Conservation (phyloP, 805 yeast genomes). For the Candida morakotiae region DNA sequence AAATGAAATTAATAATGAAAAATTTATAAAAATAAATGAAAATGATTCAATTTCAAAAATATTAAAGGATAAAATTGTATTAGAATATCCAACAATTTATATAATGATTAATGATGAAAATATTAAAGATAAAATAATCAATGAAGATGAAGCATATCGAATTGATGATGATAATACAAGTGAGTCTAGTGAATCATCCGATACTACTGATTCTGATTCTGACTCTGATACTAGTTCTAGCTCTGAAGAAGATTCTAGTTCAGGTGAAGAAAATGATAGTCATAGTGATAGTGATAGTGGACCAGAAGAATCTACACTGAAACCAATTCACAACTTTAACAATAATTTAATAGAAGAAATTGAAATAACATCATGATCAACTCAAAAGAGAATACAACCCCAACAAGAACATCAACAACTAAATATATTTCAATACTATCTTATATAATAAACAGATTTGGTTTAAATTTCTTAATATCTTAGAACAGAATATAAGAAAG, state of each 20-base stretch:
- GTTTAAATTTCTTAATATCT: slow-evolving; percentile 68
- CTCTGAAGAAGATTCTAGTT: slow-evolving; percentile 6
- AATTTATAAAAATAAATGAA: slow-evolving; percentile 35
- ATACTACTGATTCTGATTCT: slow-evolving; percentile 10
- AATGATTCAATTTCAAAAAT: slow-evolving; percentile 41
- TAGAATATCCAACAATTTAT: slow-evolving; percentile 75
- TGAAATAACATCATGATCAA: too few relatives aligned
- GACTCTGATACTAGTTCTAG: slow-evolving; percentile 10
- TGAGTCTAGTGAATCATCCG: slow-evolving; percentile 6
- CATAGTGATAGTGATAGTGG: slow-evolving; percentile 17
- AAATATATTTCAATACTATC: too few relatives aligned
- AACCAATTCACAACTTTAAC: slow-evolving; percentile 8
- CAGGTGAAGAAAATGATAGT: not conserved
- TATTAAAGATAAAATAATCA: slow-evolving; percentile 11
- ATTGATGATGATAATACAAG: slow-evolving; percentile 16
- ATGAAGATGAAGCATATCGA: slow-evolving; percentile 16
- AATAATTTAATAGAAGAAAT: too few relatives aligned
- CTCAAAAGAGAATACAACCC: too few relatives aligned
- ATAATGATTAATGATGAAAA: slow-evolving; percentile 24
- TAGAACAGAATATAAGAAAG: slow-evolving; percentile 53
- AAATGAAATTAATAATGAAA: slow-evolving; percentile 23
- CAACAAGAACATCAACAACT: too few relatives aligned
- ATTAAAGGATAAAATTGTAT: slow-evolving; percentile 54
- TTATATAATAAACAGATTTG: too few relatives aligned
- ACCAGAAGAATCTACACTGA: slow-evolving; percentile 34